Percentiles rank a stretch among this genome's conserved stretches.
These are phyloP conservation scores for Fusarium pseudoanthophilum DNA, from an alignment of 2,329 filamentous ascomycete genomes.

Conservation along the genomic window DNA sequence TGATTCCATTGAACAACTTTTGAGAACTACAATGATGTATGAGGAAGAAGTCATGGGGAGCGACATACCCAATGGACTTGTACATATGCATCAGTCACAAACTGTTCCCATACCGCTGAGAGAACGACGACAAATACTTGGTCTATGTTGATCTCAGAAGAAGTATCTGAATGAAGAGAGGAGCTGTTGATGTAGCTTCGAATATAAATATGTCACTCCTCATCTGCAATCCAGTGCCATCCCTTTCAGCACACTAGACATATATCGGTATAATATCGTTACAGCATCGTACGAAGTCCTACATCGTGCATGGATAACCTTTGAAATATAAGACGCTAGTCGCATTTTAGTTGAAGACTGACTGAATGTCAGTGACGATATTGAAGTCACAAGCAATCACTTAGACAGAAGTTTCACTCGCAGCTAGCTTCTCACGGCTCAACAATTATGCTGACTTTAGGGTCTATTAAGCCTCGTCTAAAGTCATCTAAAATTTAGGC, in stretches of 20 bases:
- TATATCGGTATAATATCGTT: not conserved
- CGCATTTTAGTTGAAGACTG: fast-evolving
- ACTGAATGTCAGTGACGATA: not conserved
- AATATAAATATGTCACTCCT: not conserved
- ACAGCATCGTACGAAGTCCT: fast-evolving
- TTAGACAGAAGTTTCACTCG: not conserved
- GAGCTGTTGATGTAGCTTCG: fast-evolving
- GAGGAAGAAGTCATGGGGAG: not conserved
- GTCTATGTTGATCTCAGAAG: fast-evolving
- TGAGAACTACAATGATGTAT: fast-evolving
- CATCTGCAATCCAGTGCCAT: fast-evolving
- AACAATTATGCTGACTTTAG: no score
- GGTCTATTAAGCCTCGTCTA: no score
- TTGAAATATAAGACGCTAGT: not conserved
- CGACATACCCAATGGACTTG: no score
- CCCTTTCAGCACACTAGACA: fast-evolving
- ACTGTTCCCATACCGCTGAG: fast-evolving
- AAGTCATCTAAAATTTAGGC: not conserved
- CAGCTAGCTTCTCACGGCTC: no score
- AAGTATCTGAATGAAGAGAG: fast-evolving
- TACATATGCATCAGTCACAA: not conserved
- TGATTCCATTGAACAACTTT: not conserved
- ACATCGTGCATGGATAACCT: fast-evolving
- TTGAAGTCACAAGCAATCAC: fast-evolving
- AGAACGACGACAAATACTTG: fast-evolving